Percentiles rank a stretch among this genome's conserved stretches.
phyloP scores from a whole-genome alignment of 768 basidiomycete species.

The Suillus variegatus region DNA sequence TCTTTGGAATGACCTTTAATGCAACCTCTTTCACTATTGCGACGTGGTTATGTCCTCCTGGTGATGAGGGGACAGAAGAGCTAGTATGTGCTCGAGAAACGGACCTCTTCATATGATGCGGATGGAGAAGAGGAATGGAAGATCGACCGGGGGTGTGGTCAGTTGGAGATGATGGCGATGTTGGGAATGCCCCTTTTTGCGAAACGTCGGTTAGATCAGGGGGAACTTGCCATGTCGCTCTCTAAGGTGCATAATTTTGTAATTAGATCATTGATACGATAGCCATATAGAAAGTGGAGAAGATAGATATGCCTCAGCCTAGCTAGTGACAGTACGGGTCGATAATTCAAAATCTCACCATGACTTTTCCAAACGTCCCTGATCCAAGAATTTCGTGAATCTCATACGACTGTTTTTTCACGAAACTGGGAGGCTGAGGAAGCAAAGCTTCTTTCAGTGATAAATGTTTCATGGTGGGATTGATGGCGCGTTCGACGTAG shows the following conservation, averaged over 20 bases:
- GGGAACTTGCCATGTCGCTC: constrained; percentile 79
- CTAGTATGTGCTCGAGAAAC: constrained; percentile 16
- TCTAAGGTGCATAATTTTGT: constrained; percentile 36
- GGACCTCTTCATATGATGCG: constrained; percentile 27
- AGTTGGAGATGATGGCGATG: constrained; percentile 22
- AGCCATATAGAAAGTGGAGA: neutral
- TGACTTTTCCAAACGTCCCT: constrained; percentile 91
- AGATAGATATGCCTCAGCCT: neutral
- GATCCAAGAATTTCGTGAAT: constrained; percentile 72
- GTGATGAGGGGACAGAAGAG: constrained; percentile 26
- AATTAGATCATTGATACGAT: neutral
- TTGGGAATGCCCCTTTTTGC: constrained; percentile 56
- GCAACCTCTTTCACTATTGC: constrained; percentile 72
- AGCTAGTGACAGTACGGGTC: neutral
- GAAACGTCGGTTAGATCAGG: constrained; percentile 56
- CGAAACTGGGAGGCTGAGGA: constrained; percentile 82
- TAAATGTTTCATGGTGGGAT: constrained; percentile 33
- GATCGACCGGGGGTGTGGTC: constrained; percentile 23
- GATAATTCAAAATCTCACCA: constrained; percentile 47
- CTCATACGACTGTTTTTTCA: constrained; percentile 83
- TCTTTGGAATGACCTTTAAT: constrained; percentile 91
- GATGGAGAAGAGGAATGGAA: constrained; percentile 31
- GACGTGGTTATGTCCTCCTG: constrained; percentile 17
- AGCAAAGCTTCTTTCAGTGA: constrained; percentile 60
- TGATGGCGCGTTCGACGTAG: neutral